Base-by-base conservation (phyloP, 306 rosid species). In the Cyamopsis tetragonoloba region DNA sequence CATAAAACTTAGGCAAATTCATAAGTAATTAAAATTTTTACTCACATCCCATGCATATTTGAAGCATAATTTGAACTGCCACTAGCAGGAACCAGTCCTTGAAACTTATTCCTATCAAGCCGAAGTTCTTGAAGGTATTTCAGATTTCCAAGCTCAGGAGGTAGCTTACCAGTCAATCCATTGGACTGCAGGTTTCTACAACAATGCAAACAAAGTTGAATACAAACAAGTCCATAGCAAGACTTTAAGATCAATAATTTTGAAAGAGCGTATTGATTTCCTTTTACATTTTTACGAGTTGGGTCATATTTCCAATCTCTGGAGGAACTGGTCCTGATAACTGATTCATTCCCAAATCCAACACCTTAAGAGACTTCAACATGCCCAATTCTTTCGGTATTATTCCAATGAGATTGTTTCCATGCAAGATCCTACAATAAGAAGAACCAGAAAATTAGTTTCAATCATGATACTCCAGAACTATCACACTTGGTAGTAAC, bases 21-120 rank as follows among this genome's bases (percentile, higher is more conserved):
- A 37, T 11, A 37, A 53, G n/a, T n/a, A n/a, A n/a, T 4, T 26
- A 19, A 42, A 23, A 0, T 0, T 15, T 27, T 24, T 6, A 90
- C 99, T 86, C 76, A 95, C 97, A 75, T 83, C 73, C 70, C 77
- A 46, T 60, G 86, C 59, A 42, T 57, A 47, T 60, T 81, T 51
- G 89, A 63, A 31, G 85, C 20, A 63, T 56, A 60, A 34, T 55
- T 71, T 55, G 75, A 73, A 76, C 55, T 69, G 38, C 80, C 74
- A 37, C 77, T 76, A 43, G 83, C 88, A 51, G 88, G 96, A 80
- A 93, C 62, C 23, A 80, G 22, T 37, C 98, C 98, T 75, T 77
- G 89, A 70, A 93, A 87, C 82, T 81, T 89, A 81, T 93, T 93
- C 80, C 97, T 84, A 71, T 93, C 98, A 68, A 93, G 65, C 55